Percentiles rank a stretch among this genome's conserved stretches.
phyloP scores from a whole-genome alignment of 2,329 filamentous ascomycete species.

The Aspergillus arachidicola region DNA sequence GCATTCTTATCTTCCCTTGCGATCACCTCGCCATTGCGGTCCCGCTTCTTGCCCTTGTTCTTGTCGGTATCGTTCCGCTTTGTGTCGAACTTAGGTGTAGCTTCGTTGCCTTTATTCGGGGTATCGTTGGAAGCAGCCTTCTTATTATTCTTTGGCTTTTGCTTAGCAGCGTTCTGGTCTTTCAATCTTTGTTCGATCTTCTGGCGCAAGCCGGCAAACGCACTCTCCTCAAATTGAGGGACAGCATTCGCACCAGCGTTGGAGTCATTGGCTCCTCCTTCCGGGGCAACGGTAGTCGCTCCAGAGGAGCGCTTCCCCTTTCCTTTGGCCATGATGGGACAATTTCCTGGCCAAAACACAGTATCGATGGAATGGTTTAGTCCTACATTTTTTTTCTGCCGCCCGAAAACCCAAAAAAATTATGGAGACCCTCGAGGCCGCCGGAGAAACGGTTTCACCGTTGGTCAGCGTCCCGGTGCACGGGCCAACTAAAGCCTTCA shows the following conservation, averaged over 20 bases:
- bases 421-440: conserved; percentile 20
- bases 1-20: conserved; percentile 35
- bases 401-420: conserved; percentile 23
- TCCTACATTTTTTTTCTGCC: conserved; percentile 35
- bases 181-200: conserved; percentile 46
- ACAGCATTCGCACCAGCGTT: conserved; percentile 27
- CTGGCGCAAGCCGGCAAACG: conserved; percentile 45
- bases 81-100: conserved; percentile 20
- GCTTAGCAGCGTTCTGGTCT: conserved; percentile 33
- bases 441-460: conserved; percentile 31
- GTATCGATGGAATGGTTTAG: conserved; percentile 30
- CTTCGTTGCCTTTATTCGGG: conserved; percentile 28
- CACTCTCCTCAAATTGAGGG: conserved; percentile 40
- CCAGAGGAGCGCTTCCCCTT: conserved; percentile 39
- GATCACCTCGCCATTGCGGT: conserved; percentile 50
- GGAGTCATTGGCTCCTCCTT: conserved; percentile 23
- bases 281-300: conserved; percentile 20
- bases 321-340: conserved; percentile 39
- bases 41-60: conserved; percentile 48
- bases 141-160: conserved; percentile 34
- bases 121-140: conserved; percentile 24
- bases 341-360: conserved; percentile 22
- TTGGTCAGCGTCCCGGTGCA: not conserved
- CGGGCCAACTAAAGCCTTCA: conserved; percentile 6
- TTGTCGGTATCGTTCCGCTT: conserved; percentile 28